Evolutionary conservation across 2,329 filamentous ascomycete species (phyloP), one percentile per base, ranked within the genome.

Genomic region (Colletotrichum magnum): DNA sequence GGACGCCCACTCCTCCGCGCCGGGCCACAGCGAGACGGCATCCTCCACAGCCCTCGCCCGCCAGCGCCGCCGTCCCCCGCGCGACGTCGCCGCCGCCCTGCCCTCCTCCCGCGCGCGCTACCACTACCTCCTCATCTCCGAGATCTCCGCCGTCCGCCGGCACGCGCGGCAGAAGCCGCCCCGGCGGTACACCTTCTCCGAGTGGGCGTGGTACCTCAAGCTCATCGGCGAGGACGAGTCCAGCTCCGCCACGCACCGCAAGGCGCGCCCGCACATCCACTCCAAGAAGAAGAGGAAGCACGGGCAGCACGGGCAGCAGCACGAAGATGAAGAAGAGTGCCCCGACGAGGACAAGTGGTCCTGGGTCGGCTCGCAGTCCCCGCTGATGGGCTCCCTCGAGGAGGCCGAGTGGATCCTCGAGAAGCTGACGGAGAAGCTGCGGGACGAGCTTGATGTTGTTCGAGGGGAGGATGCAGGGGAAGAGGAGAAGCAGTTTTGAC

Each of bases 201-300:
- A 97, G 77, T 97, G 94, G 95, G 92, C 92, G 0, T 93, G 93
- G 83, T 96, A 94, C 74, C 90, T 95, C 7, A 88, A 89, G 24
- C 85, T 97, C 39, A 93, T 97, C n/a, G 89, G 89, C 54, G 88
- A 90, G 75, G 88, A 90, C 75, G 88, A 91, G 75, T 80, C 79
- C 63, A 82, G 82, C 71, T 80, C 86, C 2, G 78, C 81, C 6
- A 85, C 80, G 18, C 89, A 91, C 74, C 77, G 83, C n/a, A 83
- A 80, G 66, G 79, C 79, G 6, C 72, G 70, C 28, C 74, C 77
- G 7, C 77, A 72, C 16, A 51, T 64, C 6, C 70, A 70, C 52
- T 58, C 54, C 13, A 63, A 56, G 24, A 70, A 66, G 58, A 47
- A 75, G 51, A 68, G 72, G 28, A 76, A 72, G 32, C 28, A 32